These are phyloP conservation scores for Gaeumannomyces sp. DNA, from an alignment of 2,329 filamentous ascomycete genomes.

Conservation along the genomic window DNA sequence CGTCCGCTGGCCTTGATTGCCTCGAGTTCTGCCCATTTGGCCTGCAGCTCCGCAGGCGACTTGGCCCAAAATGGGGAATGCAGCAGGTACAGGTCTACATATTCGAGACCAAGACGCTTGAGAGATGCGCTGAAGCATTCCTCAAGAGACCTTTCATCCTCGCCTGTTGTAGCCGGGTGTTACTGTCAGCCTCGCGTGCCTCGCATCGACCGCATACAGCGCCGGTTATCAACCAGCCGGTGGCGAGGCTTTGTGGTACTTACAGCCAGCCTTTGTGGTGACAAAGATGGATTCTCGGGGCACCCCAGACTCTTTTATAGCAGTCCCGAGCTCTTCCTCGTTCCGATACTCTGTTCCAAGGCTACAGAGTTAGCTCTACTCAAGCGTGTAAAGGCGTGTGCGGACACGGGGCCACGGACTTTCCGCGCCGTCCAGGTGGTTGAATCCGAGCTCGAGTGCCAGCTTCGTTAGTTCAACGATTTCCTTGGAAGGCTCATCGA, in stretches of 20 bases:
- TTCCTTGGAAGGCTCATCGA: slow-evolving; percentile 47
- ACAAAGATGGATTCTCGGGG: slow-evolving; percentile 65
- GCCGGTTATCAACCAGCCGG: too few species aligned
- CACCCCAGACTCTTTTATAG: slow-evolving; percentile 60
- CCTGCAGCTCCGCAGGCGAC: slow-evolving; percentile 46
- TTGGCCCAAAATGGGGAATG: slow-evolving; percentile 51
- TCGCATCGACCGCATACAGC: not conserved
- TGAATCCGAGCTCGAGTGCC: slow-evolving; percentile 64
- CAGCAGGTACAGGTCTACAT: slow-evolving; percentile 66
- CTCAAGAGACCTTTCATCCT: slow-evolving; percentile 27
- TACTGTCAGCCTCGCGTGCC: not conserved
- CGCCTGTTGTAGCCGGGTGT: not conserved
- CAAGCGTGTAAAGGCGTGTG: not conserved
- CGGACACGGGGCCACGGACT: slow-evolving; percentile 31
- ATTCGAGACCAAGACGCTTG: slow-evolving; percentile 59
- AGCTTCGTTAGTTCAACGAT: slow-evolving; percentile 44
- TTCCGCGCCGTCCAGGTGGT: slow-evolving; percentile 71
- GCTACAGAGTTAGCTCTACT: not conserved
- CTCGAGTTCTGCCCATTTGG: slow-evolving; percentile 54
- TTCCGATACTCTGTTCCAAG: slow-evolving; percentile 49
- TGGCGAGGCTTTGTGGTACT: slow-evolving; percentile 5
- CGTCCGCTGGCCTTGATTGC: slow-evolving; percentile 61
- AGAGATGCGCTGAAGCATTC: slow-evolving; percentile 55
- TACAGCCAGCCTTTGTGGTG: slow-evolving; percentile 50
- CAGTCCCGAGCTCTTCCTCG: slow-evolving; percentile 63